Conservation (phyloP, 169 alveolate genomes). For the Haemoproteus tartakovskyi region DNA sequence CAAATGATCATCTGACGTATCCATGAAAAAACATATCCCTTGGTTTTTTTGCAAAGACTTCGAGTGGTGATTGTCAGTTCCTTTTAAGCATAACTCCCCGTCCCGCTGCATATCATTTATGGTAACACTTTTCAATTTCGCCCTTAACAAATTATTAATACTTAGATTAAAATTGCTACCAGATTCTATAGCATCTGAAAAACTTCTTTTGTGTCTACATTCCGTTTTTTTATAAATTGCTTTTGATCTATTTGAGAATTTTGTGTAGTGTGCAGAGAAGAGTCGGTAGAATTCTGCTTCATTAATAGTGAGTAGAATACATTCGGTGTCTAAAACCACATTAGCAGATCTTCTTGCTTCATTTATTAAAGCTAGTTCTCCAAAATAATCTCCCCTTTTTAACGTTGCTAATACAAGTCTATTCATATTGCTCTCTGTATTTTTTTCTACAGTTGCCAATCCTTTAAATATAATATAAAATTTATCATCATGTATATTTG, state of each 20-base stretch:
- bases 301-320: conserved; percentile 10
- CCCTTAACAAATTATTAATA: too few relatives aligned
- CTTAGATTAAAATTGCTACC: neutral
- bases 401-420: conserved; percentile 33
- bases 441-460: conserved; percentile 56
- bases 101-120: too few relatives aligned
- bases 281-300: conserved; percentile 51
- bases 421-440: conserved; percentile 16
- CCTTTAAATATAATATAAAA: conserved; percentile 60
- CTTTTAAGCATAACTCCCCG: too few relatives aligned
- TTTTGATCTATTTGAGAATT: conserved; percentile 59
- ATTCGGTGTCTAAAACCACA: conserved; percentile 70
- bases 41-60: too few relatives aligned
- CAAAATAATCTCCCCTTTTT: conserved; percentile 91
- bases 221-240: conserved; percentile 56
- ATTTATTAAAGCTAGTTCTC: conserved; percentile 93
- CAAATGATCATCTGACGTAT: too few relatives aligned
- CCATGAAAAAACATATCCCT: too few relatives aligned
- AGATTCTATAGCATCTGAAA: neutral
- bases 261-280: conserved; percentile 20
- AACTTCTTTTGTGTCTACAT: neutral
- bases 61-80: too few relatives aligned
- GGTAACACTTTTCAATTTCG: too few relatives aligned
- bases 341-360: conserved; percentile 94
- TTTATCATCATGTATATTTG: conserved; percentile 43